Conservation (phyloP, 2,329 filamentous ascomycete species). For the Lomentospora prolificans region DNA sequence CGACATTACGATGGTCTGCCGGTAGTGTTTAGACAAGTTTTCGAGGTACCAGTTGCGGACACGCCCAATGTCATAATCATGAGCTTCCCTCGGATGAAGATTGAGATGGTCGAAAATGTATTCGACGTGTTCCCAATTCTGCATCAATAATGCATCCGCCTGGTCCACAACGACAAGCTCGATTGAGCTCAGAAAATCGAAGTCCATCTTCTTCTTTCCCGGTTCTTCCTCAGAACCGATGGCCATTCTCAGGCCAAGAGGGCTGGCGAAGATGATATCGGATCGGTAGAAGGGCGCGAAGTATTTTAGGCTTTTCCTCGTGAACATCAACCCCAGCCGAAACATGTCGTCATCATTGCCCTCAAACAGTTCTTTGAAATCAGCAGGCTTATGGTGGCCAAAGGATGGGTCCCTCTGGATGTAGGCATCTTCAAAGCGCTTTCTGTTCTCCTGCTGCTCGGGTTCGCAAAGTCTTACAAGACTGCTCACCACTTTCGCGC, state of each 20-base stretch:
- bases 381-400: conserved; percentile 65
- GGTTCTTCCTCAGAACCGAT: conserved; percentile 67
- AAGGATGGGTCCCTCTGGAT: conserved; percentile 55
- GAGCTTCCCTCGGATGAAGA: conserved; percentile 75
- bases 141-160: conserved; percentile 87
- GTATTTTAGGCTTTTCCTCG: conserved; percentile 87
- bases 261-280: conserved; percentile 87
- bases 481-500: conserved; percentile 65
- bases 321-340: conserved; percentile 91
- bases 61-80: conserved; percentile 88
- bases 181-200: conserved; percentile 88
- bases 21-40: conserved; percentile 65
- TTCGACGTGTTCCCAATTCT: conserved; percentile 96
- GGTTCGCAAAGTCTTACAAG: conserved; percentile 69
- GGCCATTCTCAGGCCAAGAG: conserved; percentile 79
- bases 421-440: conserved; percentile 82
- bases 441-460: conserved; percentile 91
- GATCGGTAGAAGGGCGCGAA: conserved; percentile 95
- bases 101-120: conserved; percentile 90
- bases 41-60: conserved; percentile 92
- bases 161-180: conserved; percentile 88
- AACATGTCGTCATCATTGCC: conserved; percentile 98
- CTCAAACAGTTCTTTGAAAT: conserved; percentile 81
- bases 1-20: conserved; percentile 76
- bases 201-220: conserved; percentile 51